Evolutionary conservation across 345 rosid species (phyloP), one percentile per base, ranked within the genome.

Genomic region (Xanthoceras sorbifolium): DNA sequence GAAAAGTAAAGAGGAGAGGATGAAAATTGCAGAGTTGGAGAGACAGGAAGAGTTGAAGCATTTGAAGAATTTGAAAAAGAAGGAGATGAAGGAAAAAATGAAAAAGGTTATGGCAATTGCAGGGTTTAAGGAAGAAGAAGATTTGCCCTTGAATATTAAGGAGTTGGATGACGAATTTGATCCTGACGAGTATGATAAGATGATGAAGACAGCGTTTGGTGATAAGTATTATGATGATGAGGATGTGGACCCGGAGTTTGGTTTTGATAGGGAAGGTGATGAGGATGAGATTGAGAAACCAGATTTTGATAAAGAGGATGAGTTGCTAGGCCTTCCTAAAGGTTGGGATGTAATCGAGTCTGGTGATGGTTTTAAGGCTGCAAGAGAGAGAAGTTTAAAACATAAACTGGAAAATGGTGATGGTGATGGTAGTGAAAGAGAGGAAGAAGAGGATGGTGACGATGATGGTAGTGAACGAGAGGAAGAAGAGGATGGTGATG

Each of bases 51-150:
- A 95, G 81, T 32, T 93, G 80, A 95, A 90, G 87, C 92, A 85
- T 77, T 76, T 95, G 83, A 95, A 95, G 91, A 95, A 93, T 82
- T 75, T 95, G 79, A 95, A 89, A 91, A 93, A 88, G 89, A 85
- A 87, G 76, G 98, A 94, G 81, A 93, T 94, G 44, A 82, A 87
- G 69, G 95, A 91, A 83, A 93, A 77, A 78, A 87, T 95, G 82
- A 82, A 81, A 80, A 95, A 86, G 72, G 87, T 95, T 4, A 82
- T 87, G 86, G 80, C 86, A 74, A 85, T 86, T 80, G 92, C 98
- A 1, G 97, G 99, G 54, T 82, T 92, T 69, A 87, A 82, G 64
- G 86, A 87, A 4, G 89, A 84, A 0, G 83, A 87, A 40, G 86
- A 86, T 9, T 85, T 83, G 25, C 81, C 62, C 0, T 68, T 93